phyloP scores from a whole-genome alignment of 805 yeast species.

The Cyberlindnera subsufficiens region DNA sequence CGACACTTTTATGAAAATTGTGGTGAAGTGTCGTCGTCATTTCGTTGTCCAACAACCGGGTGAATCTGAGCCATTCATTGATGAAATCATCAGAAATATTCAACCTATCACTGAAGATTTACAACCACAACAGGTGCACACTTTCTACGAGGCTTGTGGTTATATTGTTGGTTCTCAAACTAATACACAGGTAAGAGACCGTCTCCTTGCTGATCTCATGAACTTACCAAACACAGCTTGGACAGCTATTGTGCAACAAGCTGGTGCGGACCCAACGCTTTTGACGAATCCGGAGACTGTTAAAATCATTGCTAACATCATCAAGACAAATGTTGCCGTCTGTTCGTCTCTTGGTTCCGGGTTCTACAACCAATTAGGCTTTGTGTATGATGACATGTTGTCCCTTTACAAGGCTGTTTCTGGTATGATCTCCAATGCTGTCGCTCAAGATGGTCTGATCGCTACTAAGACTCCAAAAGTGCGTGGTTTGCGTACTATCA shows the following conservation, averaged over 20 bases:
- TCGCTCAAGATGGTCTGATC: constrained; percentile 73
- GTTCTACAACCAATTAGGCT: constrained; percentile 80
- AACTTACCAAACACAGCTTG: constrained; percentile 90
- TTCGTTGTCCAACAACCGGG: constrained; percentile 83
- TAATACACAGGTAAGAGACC: constrained; percentile 59
- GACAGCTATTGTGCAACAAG: constrained; percentile 81
- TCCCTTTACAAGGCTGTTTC: constrained; percentile 86
- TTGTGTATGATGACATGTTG: constrained; percentile 84
- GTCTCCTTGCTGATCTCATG: constrained; percentile 76
- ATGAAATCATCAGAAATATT: constrained; percentile 79
- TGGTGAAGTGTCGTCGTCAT: constrained; percentile 91
- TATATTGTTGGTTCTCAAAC: constrained; percentile 86
- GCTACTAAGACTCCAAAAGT: constrained; percentile 95
- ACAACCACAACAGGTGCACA: constrained; percentile 96
- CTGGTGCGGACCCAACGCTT: constrained; percentile 76
- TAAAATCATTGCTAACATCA: constrained; percentile 86
- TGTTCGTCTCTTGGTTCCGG: constrained; percentile 93
- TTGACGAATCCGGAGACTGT: constrained; percentile 78
- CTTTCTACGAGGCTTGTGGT: constrained; percentile 97
- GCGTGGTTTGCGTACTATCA: constrained; percentile 91
- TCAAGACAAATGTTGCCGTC: constrained; percentile 93
- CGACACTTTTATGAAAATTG: constrained; percentile 95
- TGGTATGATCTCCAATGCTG: constrained; percentile 73
- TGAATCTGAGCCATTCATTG: constrained; percentile 86
- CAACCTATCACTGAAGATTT: constrained; percentile 85